These are phyloP conservation scores for Pterocarpus santalinus DNA, from an alignment of 306 rosid genomes.

Conservation along the genomic window DNA sequence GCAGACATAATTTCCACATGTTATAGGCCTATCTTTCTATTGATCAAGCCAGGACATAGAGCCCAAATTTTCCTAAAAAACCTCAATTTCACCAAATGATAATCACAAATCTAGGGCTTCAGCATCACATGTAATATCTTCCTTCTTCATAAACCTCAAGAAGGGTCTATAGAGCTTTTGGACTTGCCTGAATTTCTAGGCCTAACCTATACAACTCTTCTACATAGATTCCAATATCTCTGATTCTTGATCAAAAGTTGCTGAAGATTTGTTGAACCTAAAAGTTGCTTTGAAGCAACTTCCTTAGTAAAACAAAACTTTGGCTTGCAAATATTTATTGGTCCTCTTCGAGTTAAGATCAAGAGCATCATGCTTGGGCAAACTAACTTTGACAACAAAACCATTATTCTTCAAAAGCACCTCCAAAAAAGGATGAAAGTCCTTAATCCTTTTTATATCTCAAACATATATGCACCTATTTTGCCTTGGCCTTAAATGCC, in stretches of 20 bases:
- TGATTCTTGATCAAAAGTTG: slow-evolving; percentile 44
- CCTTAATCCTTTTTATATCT: too few species aligned
- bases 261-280: slow-evolving; percentile 62
- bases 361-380: slow-evolving; percentile 63
- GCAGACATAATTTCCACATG: slow-evolving; percentile 73
- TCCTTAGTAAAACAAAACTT: slow-evolving; percentile 57
- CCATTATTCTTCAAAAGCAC: slow-evolving; percentile 82
- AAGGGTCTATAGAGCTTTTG: slow-evolving; percentile 87
- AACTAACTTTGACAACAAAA: slow-evolving; percentile 82
- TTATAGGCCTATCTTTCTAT: slow-evolving; percentile 78
- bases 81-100: slow-evolving; percentile 64
- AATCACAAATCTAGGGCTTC: slow-evolving; percentile 81
- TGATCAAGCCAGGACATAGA: slow-evolving; percentile 58
- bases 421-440: slow-evolving; percentile 57
- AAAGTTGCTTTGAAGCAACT: slow-evolving; percentile 84
- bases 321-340: too few species aligned
- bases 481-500: too few species aligned
- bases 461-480: too few species aligned
- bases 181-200: slow-evolving; percentile 63
- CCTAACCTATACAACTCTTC: slow-evolving; percentile 62
- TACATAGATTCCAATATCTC: too few species aligned
- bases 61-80: slow-evolving; percentile 54
- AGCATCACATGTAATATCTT: slow-evolving; percentile 68
- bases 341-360: too few species aligned
- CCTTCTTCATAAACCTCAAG: slow-evolving; percentile 82